Base-by-base conservation (phyloP, 441 rosid species). In the Euphorbia celastroides region DNA sequence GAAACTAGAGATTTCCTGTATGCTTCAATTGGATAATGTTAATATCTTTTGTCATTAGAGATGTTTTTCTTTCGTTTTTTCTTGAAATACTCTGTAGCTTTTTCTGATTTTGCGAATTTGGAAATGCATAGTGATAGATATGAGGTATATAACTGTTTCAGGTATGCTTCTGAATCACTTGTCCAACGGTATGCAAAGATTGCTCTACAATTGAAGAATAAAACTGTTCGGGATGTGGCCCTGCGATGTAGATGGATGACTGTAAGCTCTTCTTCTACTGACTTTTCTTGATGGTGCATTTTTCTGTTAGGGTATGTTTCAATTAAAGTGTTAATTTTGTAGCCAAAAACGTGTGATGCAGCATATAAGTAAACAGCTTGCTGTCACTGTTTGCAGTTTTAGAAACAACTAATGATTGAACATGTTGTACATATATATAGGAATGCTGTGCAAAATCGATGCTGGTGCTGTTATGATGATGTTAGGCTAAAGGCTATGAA, bases 191-290 rank as follows among this genome's bases (percentile, higher is more conserved):
- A 89, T 79, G 91, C 93, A 2, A 89, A 85, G 82, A 89, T 89
- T 73, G 91, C 96, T 0, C 77, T 78, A 80, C 81, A 86, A 71
- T 77, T 89, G 63, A 83, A 81, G 67, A 82, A 79, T 74, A 89
- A 89, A 77, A 85, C 89, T 14, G 89, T 87, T 20, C 74, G 96
- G 42, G 96, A 89, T 73, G 89, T 89, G 63, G 96, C 93, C 0
- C 57, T 89, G 50, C 89, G 93, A 61, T 84, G 93, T 76, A 72
- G 86, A 77, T 87, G 96, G 96, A 84, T 87, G 89, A 83, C 66
- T 79, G 96, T 89, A 73, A 71, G 93, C 73, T 48, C 36, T 22
- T 22, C 17, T 9, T 36, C 42, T 57, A 17, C 52, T 27, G 58
- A 28, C 50, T 51, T 27, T 20, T 9, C 36, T 4, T 22, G 13